Base-by-base conservation (phyloP, 2,329 filamentous ascomycete species). In the Fusarium multiceps region DNA sequence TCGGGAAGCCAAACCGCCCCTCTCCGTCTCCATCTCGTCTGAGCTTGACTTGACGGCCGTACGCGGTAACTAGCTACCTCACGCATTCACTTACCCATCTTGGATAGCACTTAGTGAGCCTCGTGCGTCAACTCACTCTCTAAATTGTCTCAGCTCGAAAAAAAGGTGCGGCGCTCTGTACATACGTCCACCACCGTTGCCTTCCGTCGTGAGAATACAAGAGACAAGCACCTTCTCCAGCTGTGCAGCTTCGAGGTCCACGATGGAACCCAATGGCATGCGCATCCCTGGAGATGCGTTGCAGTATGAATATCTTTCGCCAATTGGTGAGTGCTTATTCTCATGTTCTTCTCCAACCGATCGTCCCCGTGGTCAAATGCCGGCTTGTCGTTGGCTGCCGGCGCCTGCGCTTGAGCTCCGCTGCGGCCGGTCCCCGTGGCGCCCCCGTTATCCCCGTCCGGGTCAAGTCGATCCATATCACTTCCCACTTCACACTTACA, bases 291-390 rank as follows among this genome's bases (percentile, higher is more conserved):
- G 77, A 77, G 80, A 82, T 79, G 80, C 79, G 72, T 79, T 82
- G 67, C 74, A 76, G 69, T 75, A 76, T 61, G 77, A 80, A 68
- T 86, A 83, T 79, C 82, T 88, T 72, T 82, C 80, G 74, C 86
- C 86, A 78, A 86, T 88, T 79, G 86, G 86, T 88, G 79, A 84
- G 86, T 80, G 73, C 63, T 72, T 73, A 73, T 72, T 79, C 76
- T 71, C 69, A 72, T 66, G 65, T 69, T 74, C 71, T 74, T 66
- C 64, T 72, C 72, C 69, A 73, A 72, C 85, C 84, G 83, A 83
- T 82, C 80, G 72, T 77, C 78, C 82, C 81, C 82, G 85, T 86
- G 82, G 82, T 73, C 66, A 76, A 77, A 81, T 78, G 72, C 70
- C 74, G 75, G 72, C 54, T 72, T 82, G 69, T 77, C 78, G 84